phyloP scores from a whole-genome alignment of 257 asterid species.

The Lycium ferocissimum region DNA sequence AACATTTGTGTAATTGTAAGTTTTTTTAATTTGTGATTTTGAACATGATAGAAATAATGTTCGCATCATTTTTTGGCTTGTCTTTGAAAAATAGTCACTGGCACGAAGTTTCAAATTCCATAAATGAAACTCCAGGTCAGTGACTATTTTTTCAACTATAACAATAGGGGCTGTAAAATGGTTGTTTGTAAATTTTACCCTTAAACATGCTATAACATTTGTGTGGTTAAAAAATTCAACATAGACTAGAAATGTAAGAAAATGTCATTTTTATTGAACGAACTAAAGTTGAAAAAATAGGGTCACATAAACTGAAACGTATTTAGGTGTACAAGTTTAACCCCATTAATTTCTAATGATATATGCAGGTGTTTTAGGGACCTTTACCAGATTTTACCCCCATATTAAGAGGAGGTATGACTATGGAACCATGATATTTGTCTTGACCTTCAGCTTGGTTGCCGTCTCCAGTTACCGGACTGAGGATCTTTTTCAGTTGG shows the following conservation, averaged over 20 bases:
- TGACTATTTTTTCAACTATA: too few relatives aligned
- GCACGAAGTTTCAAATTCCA: not conserved
- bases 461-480: constrained; percentile 71
- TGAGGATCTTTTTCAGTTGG: constrained; percentile 49
- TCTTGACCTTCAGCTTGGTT: constrained; percentile 67
- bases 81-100: not conserved
- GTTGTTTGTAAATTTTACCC: too few relatives aligned
- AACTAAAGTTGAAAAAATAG: too few relatives aligned
- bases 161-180: too few relatives aligned
- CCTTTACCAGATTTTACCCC: constrained; percentile 69
- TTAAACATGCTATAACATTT: not conserved
- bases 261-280: not conserved
- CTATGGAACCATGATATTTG: constrained; percentile 71
- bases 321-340: not conserved
- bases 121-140: too few relatives aligned
- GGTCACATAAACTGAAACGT: too few relatives aligned
- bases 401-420: constrained; percentile 65
- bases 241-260: not conserved
- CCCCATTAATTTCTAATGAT: not conserved
- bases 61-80: not conserved
- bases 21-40: too few relatives aligned
- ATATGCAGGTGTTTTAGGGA: constrained; percentile 54
- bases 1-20: too few relatives aligned
- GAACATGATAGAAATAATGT: too few relatives aligned
- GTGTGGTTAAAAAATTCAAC: not conserved